Percentiles rank a stretch among this genome's conserved stretches.
Evolutionary conservation across 2,329 filamentous ascomycete genomes (phyloP).

Genomic region (Tricladium varicosporioides): DNA sequence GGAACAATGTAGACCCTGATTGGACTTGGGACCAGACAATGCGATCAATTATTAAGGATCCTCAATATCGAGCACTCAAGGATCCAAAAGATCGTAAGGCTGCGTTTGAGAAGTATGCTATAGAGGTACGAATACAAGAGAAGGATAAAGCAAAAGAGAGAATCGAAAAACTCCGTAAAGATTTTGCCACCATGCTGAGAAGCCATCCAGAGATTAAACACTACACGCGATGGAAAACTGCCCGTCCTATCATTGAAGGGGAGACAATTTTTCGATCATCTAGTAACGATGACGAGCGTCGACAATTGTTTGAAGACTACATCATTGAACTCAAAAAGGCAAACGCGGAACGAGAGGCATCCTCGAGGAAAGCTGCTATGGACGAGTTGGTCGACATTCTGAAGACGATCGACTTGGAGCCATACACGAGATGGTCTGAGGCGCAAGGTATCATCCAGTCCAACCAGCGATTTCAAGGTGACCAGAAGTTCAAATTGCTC

Average conservation of each 20-base stretch:
- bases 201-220: slow-evolving; percentile 96
- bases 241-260: slow-evolving; percentile 86
- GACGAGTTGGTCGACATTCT: slow-evolving; percentile 78
- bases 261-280: slow-evolving; percentile 95
- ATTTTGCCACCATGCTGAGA: slow-evolving; percentile 94
- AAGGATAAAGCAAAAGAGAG: slow-evolving; percentile 93
- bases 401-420: slow-evolving; percentile 77
- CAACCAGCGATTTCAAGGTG: slow-evolving; percentile 73
- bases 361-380: slow-evolving; percentile 75
- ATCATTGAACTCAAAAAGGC: slow-evolving; percentile 78
- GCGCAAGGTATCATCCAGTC: slow-evolving; percentile 79
- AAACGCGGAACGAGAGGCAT: slow-evolving; percentile 72
- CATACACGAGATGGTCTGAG: slow-evolving; percentile 92
- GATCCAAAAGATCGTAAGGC: slow-evolving; percentile 87
- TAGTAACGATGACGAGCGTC: slow-evolving; percentile 81
- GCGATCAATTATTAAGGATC: slow-evolving; percentile 80
- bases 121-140: slow-evolving; percentile 86
- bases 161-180: slow-evolving; percentile 83
- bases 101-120: slow-evolving; percentile 92
- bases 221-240: slow-evolving; percentile 96
- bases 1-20: slow-evolving; percentile 81
- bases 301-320: slow-evolving; percentile 92
- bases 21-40: slow-evolving; percentile 93
- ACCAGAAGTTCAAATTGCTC: slow-evolving; percentile 82
- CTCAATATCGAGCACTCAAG: slow-evolving; percentile 89